Evolutionary conservation across 495 filamentous ascomycete species (phyloP), one percentile per base, ranked within the genome.

Genomic region (Penicillium malachiteum): DNA sequence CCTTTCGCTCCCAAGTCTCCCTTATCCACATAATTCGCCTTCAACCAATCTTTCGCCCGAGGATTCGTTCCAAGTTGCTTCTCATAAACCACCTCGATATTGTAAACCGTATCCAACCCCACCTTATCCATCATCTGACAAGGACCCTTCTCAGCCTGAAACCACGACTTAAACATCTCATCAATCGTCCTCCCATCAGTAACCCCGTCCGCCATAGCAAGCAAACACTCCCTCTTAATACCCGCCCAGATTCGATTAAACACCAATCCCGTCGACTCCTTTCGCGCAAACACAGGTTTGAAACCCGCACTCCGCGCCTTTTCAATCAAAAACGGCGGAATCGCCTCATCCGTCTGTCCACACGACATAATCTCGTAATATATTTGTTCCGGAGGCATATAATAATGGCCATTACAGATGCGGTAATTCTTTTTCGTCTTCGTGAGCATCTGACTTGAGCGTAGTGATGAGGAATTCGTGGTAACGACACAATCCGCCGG

Each of bases 321-420:
- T 7, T 58, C 61, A 5, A 62, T 67, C 55, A 82, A 52, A 45
- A 80, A 79, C 1, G 65, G 62, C 48, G 81, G 72, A 31, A 81
- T 71, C 3, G 59, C 71, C 1, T 77, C n/a, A 31, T 70, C 59
- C 13, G 83, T 86, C n/a, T 68, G 48, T 0, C 80, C 81, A 60
- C 65, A 62, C 0, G 81, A 79, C 82, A 86, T 85, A 48, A 86
- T 45, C 67, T 85, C 82, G 5, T 84, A 80, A 11, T 61, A 69
- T 6, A 60, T 58, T 43, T 74, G 72, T 31, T 54, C 56, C 0
- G 81, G 82, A 48, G 81, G 83, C 69, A 84, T 81, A 17, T 68
- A 67, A 56, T 75, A 85, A 65, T 84, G 81, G 48, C 72, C 76
- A 58, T 85, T 85, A 10, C 69, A 49, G 60, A 53, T 58, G 41